phyloP scores from a whole-genome alignment of 2,329 filamentous ascomycete species.

The Fusarium tricinctum region DNA sequence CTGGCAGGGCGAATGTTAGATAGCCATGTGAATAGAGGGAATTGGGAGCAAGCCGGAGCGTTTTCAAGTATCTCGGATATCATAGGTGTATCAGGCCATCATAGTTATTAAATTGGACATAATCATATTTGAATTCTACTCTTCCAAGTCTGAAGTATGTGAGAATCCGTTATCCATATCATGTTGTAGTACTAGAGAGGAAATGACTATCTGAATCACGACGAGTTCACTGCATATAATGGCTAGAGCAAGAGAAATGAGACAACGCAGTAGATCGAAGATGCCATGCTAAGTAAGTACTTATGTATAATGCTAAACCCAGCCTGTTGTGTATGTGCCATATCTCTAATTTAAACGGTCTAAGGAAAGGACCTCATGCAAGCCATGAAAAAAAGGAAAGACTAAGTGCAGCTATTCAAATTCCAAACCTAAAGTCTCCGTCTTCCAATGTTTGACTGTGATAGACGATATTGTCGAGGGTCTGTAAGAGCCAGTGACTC shows the following conservation, averaged over 20 bases:
- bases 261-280: conserved; percentile 41
- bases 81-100: conserved; percentile 1
- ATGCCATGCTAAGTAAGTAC: conserved; percentile 38
- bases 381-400: conserved; percentile 42
- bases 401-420: conserved; percentile 30
- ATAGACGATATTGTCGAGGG: conserved; percentile 7
- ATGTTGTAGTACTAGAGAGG: background rate
- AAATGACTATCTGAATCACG: background rate
- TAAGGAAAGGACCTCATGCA: conserved; percentile 50
- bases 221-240: background rate
- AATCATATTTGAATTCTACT: background rate
- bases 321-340: conserved; percentile 26
- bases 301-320: conserved; percentile 37
- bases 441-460: background rate
- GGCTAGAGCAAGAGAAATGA: background rate
- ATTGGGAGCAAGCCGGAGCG: conserved; percentile 16
- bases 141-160: accelerated
- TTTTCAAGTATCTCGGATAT: conserved; percentile 16
- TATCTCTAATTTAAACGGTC: conserved; percentile 27
- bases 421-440: background rate
- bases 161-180: accelerated
- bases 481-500: conserved; percentile 4
- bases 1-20: conserved; percentile 66
- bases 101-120: conserved; percentile 13
- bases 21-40: conserved; percentile 5